Evolutionary conservation across 2,329 filamentous ascomycete genomes (phyloP).

Genomic region (Aspergillus alliaceus): DNA sequence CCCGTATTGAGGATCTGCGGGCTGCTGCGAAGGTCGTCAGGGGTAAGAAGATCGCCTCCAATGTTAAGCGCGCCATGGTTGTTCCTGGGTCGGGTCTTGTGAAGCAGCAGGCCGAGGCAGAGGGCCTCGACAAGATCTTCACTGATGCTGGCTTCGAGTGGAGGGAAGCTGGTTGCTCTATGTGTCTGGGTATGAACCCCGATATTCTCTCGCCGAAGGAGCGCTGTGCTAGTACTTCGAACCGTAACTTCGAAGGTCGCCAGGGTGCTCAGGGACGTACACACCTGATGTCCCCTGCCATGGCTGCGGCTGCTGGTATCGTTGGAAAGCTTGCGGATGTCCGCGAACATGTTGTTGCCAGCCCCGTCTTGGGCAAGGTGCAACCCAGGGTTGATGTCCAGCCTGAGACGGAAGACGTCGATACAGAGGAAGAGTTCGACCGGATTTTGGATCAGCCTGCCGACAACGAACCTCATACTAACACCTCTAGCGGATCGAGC

Average conservation of each 20-base stretch:
- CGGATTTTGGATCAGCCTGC: slow-evolving; percentile 62
- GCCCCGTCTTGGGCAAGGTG: slow-evolving; percentile 47
- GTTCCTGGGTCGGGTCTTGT: slow-evolving; percentile 94
- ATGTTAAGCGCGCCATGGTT: slow-evolving; percentile 92
- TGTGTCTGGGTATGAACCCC: slow-evolving; percentile 99
- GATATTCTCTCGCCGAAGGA: slow-evolving; percentile 92
- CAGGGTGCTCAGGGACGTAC: slow-evolving; percentile 90
- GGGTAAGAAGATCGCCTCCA: slow-evolving; percentile 81
- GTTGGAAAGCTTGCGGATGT: slow-evolving; percentile 91
- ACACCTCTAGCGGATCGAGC: slow-evolving; percentile 51
- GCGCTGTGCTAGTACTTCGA: slow-evolving; percentile 91
- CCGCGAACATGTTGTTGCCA: slow-evolving; percentile 65
- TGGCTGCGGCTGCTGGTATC: slow-evolving; percentile 89
- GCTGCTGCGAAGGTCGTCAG: slow-evolving; percentile 83
- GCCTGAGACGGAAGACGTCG: slow-evolving; percentile 58
- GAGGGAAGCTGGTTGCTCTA: slow-evolving; percentile 97
- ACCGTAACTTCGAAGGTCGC: slow-evolving; percentile 95
- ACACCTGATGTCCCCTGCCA: slow-evolving; percentile 94
- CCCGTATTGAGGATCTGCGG: slow-evolving; percentile 91
- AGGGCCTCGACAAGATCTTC: slow-evolving; percentile 94
- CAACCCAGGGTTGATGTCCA: slow-evolving; percentile 62
- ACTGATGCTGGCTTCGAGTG: slow-evolving; percentile 91
- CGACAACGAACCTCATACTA: slow-evolving; percentile 65
- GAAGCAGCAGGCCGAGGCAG: slow-evolving; percentile 85
- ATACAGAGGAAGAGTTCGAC: slow-evolving; percentile 64